Evolutionary conservation across 2,329 filamentous ascomycete species (phyloP).

Genomic region (Anthostomella pinea): DNA sequence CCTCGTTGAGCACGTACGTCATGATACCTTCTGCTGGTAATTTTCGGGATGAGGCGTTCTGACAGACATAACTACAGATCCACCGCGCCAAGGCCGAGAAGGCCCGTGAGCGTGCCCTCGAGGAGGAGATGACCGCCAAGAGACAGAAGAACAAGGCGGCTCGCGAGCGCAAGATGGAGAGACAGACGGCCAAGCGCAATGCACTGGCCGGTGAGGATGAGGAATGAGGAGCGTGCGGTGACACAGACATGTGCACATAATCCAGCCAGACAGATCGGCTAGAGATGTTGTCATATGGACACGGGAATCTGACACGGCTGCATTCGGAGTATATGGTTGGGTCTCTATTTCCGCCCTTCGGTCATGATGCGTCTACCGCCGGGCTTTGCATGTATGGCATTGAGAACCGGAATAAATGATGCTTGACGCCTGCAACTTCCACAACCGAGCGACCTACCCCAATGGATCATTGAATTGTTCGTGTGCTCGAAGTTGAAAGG

Average conservation of each 20-base stretch:
- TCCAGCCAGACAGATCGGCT: conserved; percentile 23
- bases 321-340: conserved; percentile 48
- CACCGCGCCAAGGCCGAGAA: conserved; percentile 99
- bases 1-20: conserved; percentile 98
- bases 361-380: conserved; percentile 31
- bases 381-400: conserved; percentile 51
- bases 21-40: background rate
- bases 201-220: conserved; percentile 74
- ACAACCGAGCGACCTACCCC: no score
- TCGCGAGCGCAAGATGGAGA: conserved; percentile 96
- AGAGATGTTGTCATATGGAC: conserved; percentile 27
- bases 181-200: conserved; percentile 85
- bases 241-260: conserved; percentile 27
- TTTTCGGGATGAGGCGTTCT: conserved; percentile 5
- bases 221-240: conserved; percentile 39
- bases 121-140: conserved; percentile 99
- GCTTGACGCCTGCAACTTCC: conserved; percentile 32
- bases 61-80: conserved; percentile 61
- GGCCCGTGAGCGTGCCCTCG: conserved; percentile 88
- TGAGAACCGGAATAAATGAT: conserved; percentile 53
- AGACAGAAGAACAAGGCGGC: conserved; percentile 99
- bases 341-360: conserved; percentile 36
- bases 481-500: no score
- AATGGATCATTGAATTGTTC: no score
- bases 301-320: conserved; percentile 33